Evolutionary conservation across 495 filamentous ascomycete genomes (phyloP).

Genomic region (Beverwykella pulmonaria): DNA sequence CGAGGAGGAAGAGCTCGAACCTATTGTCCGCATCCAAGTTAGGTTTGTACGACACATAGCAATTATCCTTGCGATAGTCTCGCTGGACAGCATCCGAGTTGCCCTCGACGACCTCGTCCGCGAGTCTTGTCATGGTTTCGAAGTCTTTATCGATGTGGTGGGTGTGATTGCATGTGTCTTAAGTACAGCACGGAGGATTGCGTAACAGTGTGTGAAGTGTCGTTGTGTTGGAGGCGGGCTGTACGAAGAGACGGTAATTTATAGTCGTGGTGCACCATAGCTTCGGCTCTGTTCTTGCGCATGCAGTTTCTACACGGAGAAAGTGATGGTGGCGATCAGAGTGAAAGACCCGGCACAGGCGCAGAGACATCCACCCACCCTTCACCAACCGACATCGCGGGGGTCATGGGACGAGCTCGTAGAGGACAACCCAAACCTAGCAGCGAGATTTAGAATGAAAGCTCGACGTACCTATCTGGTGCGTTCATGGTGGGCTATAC

Average conservation of each 20-base stretch:
- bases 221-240: neutral
- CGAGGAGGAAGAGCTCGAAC: conserved; percentile 88
- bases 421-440: neutral
- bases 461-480: conserved; percentile 19
- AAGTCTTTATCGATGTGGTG: neutral
- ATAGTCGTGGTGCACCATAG: neutral
- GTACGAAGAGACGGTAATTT: neutral
- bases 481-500: conserved; percentile 23
- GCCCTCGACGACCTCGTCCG: conserved; percentile 4
- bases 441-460: neutral
- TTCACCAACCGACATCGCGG: neutral
- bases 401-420: neutral
- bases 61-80: neutral
- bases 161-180: neutral
- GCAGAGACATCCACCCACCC: neutral
- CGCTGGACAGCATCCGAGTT: neutral
- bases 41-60: neutral
- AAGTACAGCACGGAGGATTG: neutral
- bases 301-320: neutral
- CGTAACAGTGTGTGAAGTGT: neutral
- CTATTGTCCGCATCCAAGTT: conserved; percentile 50
- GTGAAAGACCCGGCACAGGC: neutral
- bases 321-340: neutral
- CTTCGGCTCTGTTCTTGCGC: neutral
- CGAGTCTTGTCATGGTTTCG: neutral